Conservation (phyloP, 192 early-diverging fungal genomes). For the Paraglomus brasilianum region DNA sequence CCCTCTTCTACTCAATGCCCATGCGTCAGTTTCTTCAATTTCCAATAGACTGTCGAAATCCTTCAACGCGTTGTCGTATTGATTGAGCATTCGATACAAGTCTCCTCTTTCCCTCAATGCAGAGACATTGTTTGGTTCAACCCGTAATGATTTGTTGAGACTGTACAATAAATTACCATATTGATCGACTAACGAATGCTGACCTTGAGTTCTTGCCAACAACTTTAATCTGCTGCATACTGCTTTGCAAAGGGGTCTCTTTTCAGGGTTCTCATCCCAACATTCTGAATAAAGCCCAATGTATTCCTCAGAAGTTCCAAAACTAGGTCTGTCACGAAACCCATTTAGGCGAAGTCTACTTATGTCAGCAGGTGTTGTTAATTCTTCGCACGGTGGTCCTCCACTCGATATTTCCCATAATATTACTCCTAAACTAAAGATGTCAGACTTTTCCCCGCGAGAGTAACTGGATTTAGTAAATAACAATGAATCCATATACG, state of each 20-base stretch:
- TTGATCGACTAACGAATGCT: too few species aligned
- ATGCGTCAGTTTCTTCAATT: constrained; percentile 1
- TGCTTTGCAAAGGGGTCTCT: constrained; percentile 35
- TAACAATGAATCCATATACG: constrained; percentile 7
- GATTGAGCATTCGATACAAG: neutral
- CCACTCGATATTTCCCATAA: constrained; percentile 47
- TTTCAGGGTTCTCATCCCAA: constrained; percentile 35
- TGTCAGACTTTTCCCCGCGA: constrained; percentile 38
- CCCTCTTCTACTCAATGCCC: neutral
- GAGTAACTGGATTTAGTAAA: neutral
- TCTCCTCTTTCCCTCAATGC: constrained; percentile 11
- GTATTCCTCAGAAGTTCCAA: constrained; percentile 40
- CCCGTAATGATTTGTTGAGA: neutral
- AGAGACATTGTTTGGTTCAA: neutral
- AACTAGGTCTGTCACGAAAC: constrained; percentile 32
- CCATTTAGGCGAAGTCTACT: too few species aligned
- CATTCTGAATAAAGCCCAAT: constrained; percentile 41
- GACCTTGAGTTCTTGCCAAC: too few species aligned
- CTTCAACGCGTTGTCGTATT: neutral
- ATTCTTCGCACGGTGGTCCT: constrained; percentile 13
- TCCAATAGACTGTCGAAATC: neutral
- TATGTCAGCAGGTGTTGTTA: constrained; percentile 11
- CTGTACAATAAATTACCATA: too few species aligned
- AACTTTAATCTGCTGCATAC: neutral
- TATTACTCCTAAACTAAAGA: constrained; percentile 46